phyloP scores from a whole-genome alignment of 768 basidiomycete species.

The Lentinula raphanica region DNA sequence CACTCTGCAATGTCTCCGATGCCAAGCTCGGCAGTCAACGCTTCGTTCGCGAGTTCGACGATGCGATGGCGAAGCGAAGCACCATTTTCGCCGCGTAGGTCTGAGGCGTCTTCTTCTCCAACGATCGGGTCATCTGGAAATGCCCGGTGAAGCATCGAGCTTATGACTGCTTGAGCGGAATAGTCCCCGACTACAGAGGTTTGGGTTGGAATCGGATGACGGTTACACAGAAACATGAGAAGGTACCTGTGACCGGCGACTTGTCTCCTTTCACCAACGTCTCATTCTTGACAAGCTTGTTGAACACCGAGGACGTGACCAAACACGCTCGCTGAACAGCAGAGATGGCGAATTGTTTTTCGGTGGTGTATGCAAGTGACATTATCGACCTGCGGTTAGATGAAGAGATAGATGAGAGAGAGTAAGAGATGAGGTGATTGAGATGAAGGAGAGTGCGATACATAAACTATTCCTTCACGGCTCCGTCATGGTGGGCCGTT shows the following conservation, averaged over 20 bases:
- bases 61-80: constrained; percentile 56
- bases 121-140: constrained; percentile 89
- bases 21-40: constrained; percentile 49
- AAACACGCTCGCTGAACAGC: constrained; percentile 85
- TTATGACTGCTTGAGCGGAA: constrained; percentile 89
- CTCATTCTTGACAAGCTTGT: constrained; percentile 77
- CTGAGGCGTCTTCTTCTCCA: constrained; percentile 90
- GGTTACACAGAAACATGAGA: not conserved
- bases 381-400: constrained; percentile 23
- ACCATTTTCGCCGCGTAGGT: constrained; percentile 52
- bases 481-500: not conserved
- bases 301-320: constrained; percentile 82
- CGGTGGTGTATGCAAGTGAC: constrained; percentile 52
- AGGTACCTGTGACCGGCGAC: constrained; percentile 77
- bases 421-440: not conserved
- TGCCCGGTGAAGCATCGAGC: constrained; percentile 64
- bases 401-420: not conserved
- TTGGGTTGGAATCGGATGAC: too few species aligned
- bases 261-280: constrained; percentile 89
- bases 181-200: constrained; percentile 76
- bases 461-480: not conserved
- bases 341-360: constrained; percentile 77
- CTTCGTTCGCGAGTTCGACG: constrained; percentile 76
- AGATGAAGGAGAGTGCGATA: not conserved
- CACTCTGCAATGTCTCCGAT: constrained; percentile 59